Percentiles rank a stretch among this genome's conserved stretches.
These are phyloP conservation scores for Exophiala lecanii-corni DNA, from an alignment of 2,329 filamentous ascomycete species.

Conservation along the genomic window DNA sequence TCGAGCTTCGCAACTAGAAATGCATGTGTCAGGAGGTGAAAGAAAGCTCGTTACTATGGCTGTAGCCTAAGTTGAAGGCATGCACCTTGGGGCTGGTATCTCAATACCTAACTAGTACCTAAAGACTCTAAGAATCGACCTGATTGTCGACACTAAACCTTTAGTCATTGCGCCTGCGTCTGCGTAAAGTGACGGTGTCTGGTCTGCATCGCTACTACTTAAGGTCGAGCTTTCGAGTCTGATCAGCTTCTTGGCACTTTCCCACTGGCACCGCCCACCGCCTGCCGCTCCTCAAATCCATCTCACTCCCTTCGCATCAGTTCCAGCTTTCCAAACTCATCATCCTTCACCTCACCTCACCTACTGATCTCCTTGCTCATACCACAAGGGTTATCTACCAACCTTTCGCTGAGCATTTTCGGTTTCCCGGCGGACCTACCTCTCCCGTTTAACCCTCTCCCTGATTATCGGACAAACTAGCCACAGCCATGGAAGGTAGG, in stretches of 20 bases:
- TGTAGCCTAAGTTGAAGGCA: constrained; percentile 4
- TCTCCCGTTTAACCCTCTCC: constrained; percentile 10
- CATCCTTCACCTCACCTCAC: constrained; percentile 13
- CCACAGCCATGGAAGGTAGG: constrained; percentile 66
- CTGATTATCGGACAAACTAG: constrained; percentile 17
- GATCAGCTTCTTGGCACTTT: constrained; percentile 12
- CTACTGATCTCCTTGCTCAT: constrained; percentile 18
- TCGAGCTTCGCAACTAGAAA: neutral
- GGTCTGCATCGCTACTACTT: neutral
- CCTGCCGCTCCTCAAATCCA: constrained; percentile 25
- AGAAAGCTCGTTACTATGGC: neutral
- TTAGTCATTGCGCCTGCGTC: neutral
- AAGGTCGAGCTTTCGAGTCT: neutral
- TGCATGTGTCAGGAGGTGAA: neutral
- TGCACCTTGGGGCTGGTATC: neutral
- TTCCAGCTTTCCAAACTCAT: constrained; percentile 17
- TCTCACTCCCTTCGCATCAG: constrained; percentile 21
- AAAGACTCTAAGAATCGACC: neutral
- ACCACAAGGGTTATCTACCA: constrained; percentile 10
- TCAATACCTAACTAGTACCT: no score
- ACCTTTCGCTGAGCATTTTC: constrained; percentile 14
- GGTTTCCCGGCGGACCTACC: constrained; percentile 1
- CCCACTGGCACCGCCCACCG: constrained; percentile 22
- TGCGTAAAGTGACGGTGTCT: constrained; percentile 2
- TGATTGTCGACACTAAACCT: neutral